Conservation (phyloP, 345 rosid species). For the Brassica rapa region DNA sequence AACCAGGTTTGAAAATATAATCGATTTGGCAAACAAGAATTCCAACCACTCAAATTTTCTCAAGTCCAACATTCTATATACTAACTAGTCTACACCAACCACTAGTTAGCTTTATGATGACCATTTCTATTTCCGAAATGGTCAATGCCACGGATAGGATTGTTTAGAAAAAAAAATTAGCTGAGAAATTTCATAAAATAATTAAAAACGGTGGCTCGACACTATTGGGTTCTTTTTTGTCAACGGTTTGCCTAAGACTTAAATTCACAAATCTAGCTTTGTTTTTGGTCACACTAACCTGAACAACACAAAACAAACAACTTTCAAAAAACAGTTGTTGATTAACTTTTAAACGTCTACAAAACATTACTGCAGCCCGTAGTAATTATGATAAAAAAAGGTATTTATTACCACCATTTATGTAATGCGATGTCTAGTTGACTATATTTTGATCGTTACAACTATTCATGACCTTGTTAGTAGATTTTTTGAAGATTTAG, state of each 20-base stretch:
- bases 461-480: background rate
- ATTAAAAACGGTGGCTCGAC: background rate
- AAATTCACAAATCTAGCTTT: background rate
- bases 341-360: constrained; percentile 8
- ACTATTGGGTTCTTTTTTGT: background rate
- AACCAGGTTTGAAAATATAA: background rate
- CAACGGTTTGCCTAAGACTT: constrained; percentile 22
- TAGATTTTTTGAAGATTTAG: background rate
- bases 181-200: background rate
- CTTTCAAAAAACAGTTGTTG: background rate
- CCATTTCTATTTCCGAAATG: background rate
- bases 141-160: background rate
- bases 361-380: constrained; percentile 1
- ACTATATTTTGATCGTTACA: constrained; percentile 28
- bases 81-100: background rate
- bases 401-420: background rate
- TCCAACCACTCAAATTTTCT: constrained; percentile 5
- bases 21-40: background rate
- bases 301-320: background rate
- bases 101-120: constrained; percentile 3
- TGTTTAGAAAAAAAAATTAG: background rate
- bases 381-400: background rate
- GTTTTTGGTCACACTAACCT: constrained; percentile 23
- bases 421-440: background rate
- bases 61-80: background rate